phyloP scores from a whole-genome alignment of 1,284 basidiomycete species.

The Moniliella sp. region DNA sequence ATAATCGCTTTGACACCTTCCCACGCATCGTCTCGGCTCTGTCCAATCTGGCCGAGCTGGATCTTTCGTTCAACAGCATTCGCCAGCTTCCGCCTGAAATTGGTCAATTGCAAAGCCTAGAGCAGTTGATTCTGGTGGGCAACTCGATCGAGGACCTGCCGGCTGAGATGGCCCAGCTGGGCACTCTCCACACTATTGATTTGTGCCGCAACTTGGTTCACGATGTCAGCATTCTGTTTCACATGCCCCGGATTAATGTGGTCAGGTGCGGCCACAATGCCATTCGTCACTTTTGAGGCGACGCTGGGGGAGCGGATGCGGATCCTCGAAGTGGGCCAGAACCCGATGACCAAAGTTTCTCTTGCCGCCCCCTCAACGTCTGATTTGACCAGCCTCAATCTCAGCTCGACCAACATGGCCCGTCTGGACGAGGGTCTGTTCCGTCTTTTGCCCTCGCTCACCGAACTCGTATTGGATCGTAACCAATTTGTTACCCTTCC shows the following conservation, averaged over 20 bases:
- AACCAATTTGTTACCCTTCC: slow-evolving; percentile 66
- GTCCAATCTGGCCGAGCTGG: slow-evolving; percentile 55
- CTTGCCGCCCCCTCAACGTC: slow-evolving; percentile 38
- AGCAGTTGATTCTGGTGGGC: slow-evolving; percentile 22
- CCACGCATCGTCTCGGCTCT: slow-evolving; percentile 59
- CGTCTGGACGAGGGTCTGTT: slow-evolving; percentile 47
- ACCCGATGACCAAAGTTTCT: slow-evolving; percentile 20
- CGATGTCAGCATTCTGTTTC: slow-evolving; percentile 16
- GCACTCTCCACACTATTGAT: slow-evolving; percentile 20
- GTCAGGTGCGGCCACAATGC: slow-evolving; percentile 26
- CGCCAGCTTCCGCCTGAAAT: slow-evolving; percentile 59
- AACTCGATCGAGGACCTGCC: slow-evolving; percentile 23
- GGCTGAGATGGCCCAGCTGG: slow-evolving; percentile 12
- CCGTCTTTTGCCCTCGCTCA: slow-evolving; percentile 15
- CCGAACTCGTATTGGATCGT: slow-evolving; percentile 19
- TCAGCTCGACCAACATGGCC: slow-evolving; percentile 75
- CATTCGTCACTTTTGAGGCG: slow-evolving; percentile 25
- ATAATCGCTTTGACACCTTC: slow-evolving; percentile 75
- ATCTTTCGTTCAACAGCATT: slow-evolving; percentile 86
- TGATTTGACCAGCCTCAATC: slow-evolving; percentile 56
- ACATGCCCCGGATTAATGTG: slow-evolving; percentile 15
- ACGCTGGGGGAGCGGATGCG: slow-evolving; percentile 11
- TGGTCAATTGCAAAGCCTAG: slow-evolving; percentile 41
- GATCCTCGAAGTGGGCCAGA: slow-evolving; percentile 20
- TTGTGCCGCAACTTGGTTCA: slow-evolving; percentile 22